A percentile compares a stretch with the other conserved stretches of the same genome.
Evolutionary conservation across 2,329 filamentous ascomycete genomes (phyloP).

Genomic region (Arthrobotrys conoides): DNA sequence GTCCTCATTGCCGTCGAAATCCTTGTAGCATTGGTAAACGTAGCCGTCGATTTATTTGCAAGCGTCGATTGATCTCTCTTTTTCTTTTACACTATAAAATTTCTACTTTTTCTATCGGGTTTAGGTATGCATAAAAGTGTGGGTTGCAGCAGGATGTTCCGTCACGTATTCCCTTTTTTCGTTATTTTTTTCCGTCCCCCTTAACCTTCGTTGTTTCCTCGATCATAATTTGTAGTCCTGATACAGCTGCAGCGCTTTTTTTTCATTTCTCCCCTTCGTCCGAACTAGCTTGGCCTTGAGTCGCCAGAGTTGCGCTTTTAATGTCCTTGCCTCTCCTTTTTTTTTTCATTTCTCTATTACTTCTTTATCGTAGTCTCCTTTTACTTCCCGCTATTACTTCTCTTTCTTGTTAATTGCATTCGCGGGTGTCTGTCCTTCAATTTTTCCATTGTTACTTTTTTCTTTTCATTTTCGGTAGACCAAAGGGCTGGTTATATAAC

Average conservation of each 20-base stretch:
- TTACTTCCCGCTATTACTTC: background rate
- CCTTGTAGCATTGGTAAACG: conserved; percentile 93
- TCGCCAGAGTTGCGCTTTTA: background rate
- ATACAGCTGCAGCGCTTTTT: background rate
- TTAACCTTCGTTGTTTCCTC: background rate
- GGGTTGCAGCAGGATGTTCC: conserved; percentile 19
- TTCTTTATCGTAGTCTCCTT: background rate
- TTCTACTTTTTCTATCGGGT: background rate
- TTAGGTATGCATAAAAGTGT: conserved; percentile 25
- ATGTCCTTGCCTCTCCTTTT: background rate
- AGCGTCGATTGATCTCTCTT: conserved; percentile 58
- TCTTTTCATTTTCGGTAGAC: conserved; percentile 4
- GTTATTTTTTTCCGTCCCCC: conserved; percentile 1
- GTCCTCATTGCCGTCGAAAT: conserved; percentile 96
- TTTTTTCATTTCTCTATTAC: background rate
- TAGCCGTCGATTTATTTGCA: conserved; percentile 82
- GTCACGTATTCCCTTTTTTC: conserved; percentile 20
- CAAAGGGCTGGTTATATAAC: background rate
- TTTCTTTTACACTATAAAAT: background rate
- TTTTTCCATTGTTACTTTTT: background rate
- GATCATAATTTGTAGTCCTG: background rate
- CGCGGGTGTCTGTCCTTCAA: background rate
- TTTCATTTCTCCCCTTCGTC: background rate
- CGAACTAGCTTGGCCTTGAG: background rate
- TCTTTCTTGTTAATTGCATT: conserved; percentile 9